Evolutionary conservation across 2,329 filamentous ascomycete species (phyloP).

Genomic region (Aspergillus sp.): DNA sequence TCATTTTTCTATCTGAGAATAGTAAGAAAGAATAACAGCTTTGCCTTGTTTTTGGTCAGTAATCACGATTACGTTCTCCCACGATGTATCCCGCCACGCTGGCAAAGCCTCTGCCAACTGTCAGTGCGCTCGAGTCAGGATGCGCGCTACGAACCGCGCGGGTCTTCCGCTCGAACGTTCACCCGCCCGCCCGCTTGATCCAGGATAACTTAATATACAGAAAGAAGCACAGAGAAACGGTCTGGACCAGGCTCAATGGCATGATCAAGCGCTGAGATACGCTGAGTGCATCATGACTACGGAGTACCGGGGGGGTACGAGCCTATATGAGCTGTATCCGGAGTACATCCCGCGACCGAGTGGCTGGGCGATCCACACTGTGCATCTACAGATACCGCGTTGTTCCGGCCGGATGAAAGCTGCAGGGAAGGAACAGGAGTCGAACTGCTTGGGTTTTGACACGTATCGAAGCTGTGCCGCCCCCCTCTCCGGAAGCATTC

Average conservation of each 20-base stretch:
- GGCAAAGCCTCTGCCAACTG: slow-evolving; percentile 21
- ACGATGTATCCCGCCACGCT: slow-evolving; percentile 18
- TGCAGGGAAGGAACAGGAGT: slow-evolving; percentile 19
- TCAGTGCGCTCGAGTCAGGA: slow-evolving; percentile 15
- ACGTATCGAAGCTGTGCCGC: slow-evolving; percentile 19
- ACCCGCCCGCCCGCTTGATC: slow-evolving; percentile 3
- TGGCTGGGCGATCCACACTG: neutral
- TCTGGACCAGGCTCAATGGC: neutral
- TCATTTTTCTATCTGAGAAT: too few species aligned
- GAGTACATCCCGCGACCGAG: neutral
- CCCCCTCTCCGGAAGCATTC: neutral
- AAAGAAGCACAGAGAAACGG: neutral
- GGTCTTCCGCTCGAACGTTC: slow-evolving; percentile 8
- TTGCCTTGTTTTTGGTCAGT: neutral
- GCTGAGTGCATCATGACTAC: neutral
- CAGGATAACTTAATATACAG: slow-evolving; percentile 3
- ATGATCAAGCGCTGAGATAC: neutral
- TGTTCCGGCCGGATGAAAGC: slow-evolving; percentile 14
- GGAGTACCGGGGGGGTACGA: slow-evolving; percentile 1
- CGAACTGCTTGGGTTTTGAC: slow-evolving; percentile 25
- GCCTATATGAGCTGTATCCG: neutral
- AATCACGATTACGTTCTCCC: neutral
- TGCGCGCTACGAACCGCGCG: slow-evolving; percentile 16
- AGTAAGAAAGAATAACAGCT: too few species aligned
- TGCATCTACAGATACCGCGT: neutral